These are phyloP conservation scores for Pleurotus cornucopiae DNA, from an alignment of 768 basidiomycete species.

Conservation along the genomic window DNA sequence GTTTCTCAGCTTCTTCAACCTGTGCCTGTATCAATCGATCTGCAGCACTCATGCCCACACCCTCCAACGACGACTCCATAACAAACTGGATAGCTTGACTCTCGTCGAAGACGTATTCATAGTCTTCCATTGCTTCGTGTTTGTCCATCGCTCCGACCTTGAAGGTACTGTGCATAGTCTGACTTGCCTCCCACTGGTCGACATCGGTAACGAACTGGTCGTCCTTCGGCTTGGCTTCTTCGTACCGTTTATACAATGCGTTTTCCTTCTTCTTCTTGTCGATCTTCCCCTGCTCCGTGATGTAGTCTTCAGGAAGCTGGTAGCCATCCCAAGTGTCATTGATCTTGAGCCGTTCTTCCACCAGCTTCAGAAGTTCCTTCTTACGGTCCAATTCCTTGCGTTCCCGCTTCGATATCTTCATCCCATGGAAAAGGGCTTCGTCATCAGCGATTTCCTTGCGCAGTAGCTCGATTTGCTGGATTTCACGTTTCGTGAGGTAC, in stretches of 20 bases:
- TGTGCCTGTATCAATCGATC: constrained; percentile 83
- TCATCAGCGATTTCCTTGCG: constrained; percentile 94
- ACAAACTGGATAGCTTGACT: constrained; percentile 95
- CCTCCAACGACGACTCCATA: constrained; percentile 73
- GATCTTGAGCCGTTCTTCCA: constrained; percentile 91
- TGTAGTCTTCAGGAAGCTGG: constrained; percentile 94
- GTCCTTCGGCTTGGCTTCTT: constrained; percentile 87
- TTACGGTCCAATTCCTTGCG: constrained; percentile 79
- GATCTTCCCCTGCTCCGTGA: constrained; percentile 97
- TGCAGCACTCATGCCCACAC: constrained; percentile 72
- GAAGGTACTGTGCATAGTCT: constrained; percentile 86
- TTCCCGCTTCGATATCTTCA: constrained; percentile 87
- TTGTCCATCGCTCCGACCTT: constrained; percentile 92
- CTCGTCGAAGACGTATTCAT: constrained; percentile 98
- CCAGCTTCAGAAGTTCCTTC: constrained; percentile 86
- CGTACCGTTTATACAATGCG: constrained; percentile 90
- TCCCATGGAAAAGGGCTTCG: constrained; percentile 83
- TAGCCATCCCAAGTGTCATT: constrained; percentile 97
- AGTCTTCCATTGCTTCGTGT: constrained; percentile 73
- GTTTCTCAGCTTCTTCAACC: constrained; percentile 87
- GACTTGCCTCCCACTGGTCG: constrained; percentile 95
- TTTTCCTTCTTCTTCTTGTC: constrained; percentile 95
- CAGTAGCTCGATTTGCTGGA: constrained; percentile 92
- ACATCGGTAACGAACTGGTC: constrained; percentile 96
- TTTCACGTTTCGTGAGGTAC: constrained; percentile 94